phyloP scores from a whole-genome alignment of 495 filamentous ascomycete species.

The Haplographium delicatum region DNA sequence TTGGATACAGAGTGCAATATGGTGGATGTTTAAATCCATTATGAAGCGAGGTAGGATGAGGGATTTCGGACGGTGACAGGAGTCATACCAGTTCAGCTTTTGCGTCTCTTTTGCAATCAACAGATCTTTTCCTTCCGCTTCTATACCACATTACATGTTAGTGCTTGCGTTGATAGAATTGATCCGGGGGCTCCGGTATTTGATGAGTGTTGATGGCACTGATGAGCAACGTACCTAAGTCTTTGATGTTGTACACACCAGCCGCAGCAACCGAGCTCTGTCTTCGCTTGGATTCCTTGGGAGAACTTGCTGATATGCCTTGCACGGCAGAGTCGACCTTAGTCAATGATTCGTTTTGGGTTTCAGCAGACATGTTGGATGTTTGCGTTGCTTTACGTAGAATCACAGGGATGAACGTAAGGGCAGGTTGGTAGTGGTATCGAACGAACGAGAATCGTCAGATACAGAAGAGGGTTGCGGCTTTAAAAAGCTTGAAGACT shows the following conservation, averaged over 20 bases:
- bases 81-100: conserved; percentile 77
- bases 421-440: background rate
- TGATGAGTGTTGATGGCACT: background rate
- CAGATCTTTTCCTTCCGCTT: conserved; percentile 67
- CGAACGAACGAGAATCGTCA: background rate
- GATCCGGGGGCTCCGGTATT: conserved; percentile 7
- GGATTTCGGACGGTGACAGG: background rate
- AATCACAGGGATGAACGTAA: conserved; percentile 9
- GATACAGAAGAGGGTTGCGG: background rate
- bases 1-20: no score
- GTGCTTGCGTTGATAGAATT: conserved; percentile 15
- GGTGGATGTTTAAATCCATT: background rate
- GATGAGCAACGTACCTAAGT: conserved; percentile 60
- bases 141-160: conserved; percentile 36
- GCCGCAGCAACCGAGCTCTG: conserved; percentile 56
- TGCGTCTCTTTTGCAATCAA: conserved; percentile 84
- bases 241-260: conserved; percentile 76
- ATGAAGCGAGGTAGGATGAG: conserved; percentile 9
- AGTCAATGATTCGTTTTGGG: conserved; percentile 40
- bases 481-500: background rate
- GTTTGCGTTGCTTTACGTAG: conserved; percentile 5
- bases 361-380: conserved; percentile 25
- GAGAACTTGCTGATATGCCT: conserved; percentile 62
- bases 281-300: conserved; percentile 57
- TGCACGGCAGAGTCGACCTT: conserved; percentile 87